Conservation (phyloP, 225 moss, liverwort and hornwort species). For the Sphagnum contortum region DNA sequence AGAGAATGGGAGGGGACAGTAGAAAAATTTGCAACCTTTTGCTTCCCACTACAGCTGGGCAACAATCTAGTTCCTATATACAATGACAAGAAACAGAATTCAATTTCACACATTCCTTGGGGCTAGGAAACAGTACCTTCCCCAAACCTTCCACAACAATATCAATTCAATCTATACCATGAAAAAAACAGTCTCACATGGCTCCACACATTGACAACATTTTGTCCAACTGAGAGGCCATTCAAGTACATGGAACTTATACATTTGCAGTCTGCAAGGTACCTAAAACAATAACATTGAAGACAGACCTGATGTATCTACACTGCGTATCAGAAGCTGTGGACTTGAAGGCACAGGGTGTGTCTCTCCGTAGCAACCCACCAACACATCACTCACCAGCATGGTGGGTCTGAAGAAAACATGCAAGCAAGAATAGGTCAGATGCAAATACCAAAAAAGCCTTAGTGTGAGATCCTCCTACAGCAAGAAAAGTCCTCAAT, state of each 20-base stretch:
- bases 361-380: slow-evolving; percentile 43
- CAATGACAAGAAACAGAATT: too few species aligned
- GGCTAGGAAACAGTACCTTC: too few species aligned
- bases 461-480: neutral
- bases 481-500: too few species aligned
- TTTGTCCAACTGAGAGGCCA: too few species aligned
- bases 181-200: neutral
- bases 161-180: neutral
- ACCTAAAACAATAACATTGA: too few species aligned
- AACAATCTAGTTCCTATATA: too few species aligned
- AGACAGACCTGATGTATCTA: slow-evolving; percentile 41
- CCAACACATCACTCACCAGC: slow-evolving; percentile 77
- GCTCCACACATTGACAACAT: too few species aligned
- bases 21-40: too few species aligned
- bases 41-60: too few species aligned
- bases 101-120: too few species aligned
- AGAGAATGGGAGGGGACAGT: too few species aligned
- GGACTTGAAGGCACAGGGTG: slow-evolving; percentile 46
- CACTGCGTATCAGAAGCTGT: slow-evolving; percentile 64
- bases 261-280: too few species aligned
- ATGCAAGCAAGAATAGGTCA: slow-evolving; percentile 1
- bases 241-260: neutral
- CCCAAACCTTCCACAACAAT: neutral
- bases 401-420: slow-evolving; percentile 50
- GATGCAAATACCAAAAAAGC: neutral